Base-by-base conservation (phyloP, 2,329 filamentous ascomycete genomes). In the Penicillium palitans region DNA sequence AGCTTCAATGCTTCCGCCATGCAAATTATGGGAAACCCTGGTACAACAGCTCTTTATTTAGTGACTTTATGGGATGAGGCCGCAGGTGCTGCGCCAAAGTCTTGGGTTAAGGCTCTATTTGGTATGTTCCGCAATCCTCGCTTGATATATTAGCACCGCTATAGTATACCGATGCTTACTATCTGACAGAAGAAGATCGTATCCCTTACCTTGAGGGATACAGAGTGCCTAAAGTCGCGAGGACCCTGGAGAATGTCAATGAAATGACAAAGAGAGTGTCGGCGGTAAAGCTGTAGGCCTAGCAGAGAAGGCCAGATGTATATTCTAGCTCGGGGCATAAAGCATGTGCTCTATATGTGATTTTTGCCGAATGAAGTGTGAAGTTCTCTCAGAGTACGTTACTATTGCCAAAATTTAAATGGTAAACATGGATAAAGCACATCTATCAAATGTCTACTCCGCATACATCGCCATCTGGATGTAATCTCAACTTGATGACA, bases 161-260 rank as follows among this genome's bases (percentile, higher is more conserved):
- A 3, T 15, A 6, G n/a, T 13, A 24, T n/a, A 42, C 24, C 6
- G 35, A 51, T 33, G 17, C 39, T 15, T 27, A 48, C 27, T 40
- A 27, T 40, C 9, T 17, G 6, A 9, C 9, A 53, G 51, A 53
- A 39, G 51, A 53, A 21, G 51, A 53, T 15, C 41, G 41, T 9
- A 53, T 53, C 8, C 31, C 51, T 13, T 53, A 46, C 12, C 31
- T 12, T 21, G 51, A 53, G 29, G 51, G 51, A n/a, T 53, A 46
- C 3, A 24, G 13, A 9, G 15, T 17, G 19, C 35, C 35, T 29
- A 24, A 15, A 27, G 7, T 50, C 2, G 12, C 35, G 7, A 41
- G 35, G 48, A 51, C 35, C 2, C 13, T 40, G 25, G 48, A 25
- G 2, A 27, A 41, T 19, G 25, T 51, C 10, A 40, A 17, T 13